Evolutionary conservation across 768 basidiomycete species (phyloP), one percentile per base, ranked within the genome.

Genomic region (Lactarius deliciosus): DNA sequence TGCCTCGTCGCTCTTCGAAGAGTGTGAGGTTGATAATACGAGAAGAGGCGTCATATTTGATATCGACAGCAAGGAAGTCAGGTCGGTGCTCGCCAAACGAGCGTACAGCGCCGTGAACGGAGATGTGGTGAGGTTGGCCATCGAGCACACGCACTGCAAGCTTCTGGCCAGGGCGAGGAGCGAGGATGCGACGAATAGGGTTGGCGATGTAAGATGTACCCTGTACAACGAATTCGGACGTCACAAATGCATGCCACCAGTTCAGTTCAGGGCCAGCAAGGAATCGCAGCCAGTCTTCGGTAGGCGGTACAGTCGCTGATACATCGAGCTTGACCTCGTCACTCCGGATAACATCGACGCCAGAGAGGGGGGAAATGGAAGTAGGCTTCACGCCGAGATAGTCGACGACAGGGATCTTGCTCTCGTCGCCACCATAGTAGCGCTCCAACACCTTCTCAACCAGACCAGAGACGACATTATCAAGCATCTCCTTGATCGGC

Each of bases 401-500:
- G 73, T 96, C 96, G 71, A 92, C 74, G 9, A 81, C 81, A 2
- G 97, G 97, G 60, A 98, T 83, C 61, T 83, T 83, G 64, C 81
- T 83, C 71, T 80, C 81, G 74, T 98, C 92, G 20, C 90, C 90
- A 60, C 75, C 82, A 74, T 98, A 98, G 67, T 83, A 86, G 64
- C 85, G 83, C 57, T 91, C 84, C 18, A 97, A 82, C 54, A 98
- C 84, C 73, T 88, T 91, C 72, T 87, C 76, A 62, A 92, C 86
- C 63, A 99, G 91, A 18, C 81, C 78, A 18, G 84, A 78, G 72
- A 93, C 90, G 77, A 98, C 90, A 77, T 89, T 90, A 61, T 93
- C 95, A 59, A 99, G 85, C 62, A 99, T 81, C 36, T 96, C 91
- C 72, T 89, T 91, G 76, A 98, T 90, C 8, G 97, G 95, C 77